phyloP scores from a whole-genome alignment of 73 alveolate species.

The Blepharisma stoltei region DNA sequence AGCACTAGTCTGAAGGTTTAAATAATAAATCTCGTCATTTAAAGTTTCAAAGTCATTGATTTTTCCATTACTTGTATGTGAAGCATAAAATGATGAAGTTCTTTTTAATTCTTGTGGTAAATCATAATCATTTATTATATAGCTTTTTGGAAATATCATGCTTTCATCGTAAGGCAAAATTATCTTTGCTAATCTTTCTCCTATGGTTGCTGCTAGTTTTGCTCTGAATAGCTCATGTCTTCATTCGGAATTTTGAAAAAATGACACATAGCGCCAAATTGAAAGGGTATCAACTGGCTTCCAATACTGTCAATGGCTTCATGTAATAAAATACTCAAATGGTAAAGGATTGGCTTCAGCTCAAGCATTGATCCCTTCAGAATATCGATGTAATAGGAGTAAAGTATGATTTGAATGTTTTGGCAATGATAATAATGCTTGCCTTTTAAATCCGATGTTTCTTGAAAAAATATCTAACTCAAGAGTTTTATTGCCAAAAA shows the following conservation, averaged over 20 bases:
- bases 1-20: slow-evolving; percentile 51
- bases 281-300: slow-evolving; percentile 65
- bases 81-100: background rate
- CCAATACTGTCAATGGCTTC: slow-evolving; percentile 67
- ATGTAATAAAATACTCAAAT: slow-evolving; percentile 71
- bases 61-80: background rate
- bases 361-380: slow-evolving; percentile 90
- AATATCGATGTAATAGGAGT: slow-evolving; percentile 50
- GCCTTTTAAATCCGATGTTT: slow-evolving; percentile 59
- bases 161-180: slow-evolving; percentile 33
- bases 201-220: background rate
- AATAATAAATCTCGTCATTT: slow-evolving; percentile 26
- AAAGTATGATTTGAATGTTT: slow-evolving; percentile 47
- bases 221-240: slow-evolving; percentile 33
- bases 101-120: slow-evolving; percentile 25
- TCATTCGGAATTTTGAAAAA: slow-evolving; percentile 35
- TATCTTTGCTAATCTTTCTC: background rate
- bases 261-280: slow-evolving; percentile 43
- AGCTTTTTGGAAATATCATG: slow-evolving; percentile 23
- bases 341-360: slow-evolving; percentile 62
- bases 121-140: slow-evolving; percentile 53
- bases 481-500: slow-evolving; percentile 70
- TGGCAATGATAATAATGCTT: slow-evolving; percentile 60
- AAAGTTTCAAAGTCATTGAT: slow-evolving; percentile 23
- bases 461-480: slow-evolving; percentile 82